Evolutionary conservation across 2,329 filamentous ascomycete genomes (phyloP).

Genomic region (Penicillium sp.): DNA sequence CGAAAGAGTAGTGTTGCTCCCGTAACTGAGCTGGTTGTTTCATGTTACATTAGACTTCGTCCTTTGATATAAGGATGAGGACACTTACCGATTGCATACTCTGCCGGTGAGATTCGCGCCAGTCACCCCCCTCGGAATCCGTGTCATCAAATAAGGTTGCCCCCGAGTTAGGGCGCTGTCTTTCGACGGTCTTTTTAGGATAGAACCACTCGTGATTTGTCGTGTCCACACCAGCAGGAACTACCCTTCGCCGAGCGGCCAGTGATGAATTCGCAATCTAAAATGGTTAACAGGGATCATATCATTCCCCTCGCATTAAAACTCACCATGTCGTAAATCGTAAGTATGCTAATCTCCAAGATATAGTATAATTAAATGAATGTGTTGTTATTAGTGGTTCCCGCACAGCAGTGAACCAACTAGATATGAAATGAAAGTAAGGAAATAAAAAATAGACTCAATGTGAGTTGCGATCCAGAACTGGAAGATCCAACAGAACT

Average conservation of each 20-base stretch:
- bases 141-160: constrained; percentile 38
- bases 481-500: neutral
- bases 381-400: neutral
- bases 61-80: neutral
- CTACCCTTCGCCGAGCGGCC: constrained; percentile 17
- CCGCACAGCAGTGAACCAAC: constrained; percentile 2
- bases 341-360: neutral
- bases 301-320: neutral
- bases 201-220: constrained; percentile 13
- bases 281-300: neutral
- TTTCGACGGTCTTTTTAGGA: constrained; percentile 13
- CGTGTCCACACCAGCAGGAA: constrained; percentile 16
- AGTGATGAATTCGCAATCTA: constrained; percentile 11
- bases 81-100: constrained; percentile 34
- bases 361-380: neutral
- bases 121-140: constrained; percentile 47
- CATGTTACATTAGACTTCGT: neutral
- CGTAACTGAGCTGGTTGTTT: constrained; percentile 34
- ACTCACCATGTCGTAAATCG: neutral
- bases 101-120: constrained; percentile 54
- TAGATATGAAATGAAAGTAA: neutral
- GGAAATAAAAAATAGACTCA: neutral
- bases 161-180: constrained; percentile 31
- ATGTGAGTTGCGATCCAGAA: neutral
- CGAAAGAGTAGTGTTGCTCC: constrained; percentile 81